Evolutionary conservation across 192 early-diverging fungal species (phyloP), one percentile per base, ranked within the genome.

Genomic region (Borealophlyctis nickersoniae): DNA sequence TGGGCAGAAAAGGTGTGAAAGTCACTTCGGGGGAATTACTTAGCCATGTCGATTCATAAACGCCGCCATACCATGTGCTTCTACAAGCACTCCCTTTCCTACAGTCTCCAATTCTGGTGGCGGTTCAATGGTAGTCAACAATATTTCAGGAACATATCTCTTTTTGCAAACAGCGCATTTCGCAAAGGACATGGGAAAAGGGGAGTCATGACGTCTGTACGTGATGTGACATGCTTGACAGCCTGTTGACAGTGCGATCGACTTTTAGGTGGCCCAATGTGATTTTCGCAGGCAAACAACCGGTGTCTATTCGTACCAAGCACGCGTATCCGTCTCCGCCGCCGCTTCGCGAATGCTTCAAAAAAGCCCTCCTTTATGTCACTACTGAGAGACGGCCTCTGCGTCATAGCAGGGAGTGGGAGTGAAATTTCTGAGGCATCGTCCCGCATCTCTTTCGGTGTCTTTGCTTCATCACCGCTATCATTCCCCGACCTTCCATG

Each of bases 121-220:
- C 23, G 88, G 79, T 36, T 92, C 89, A 4, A 88, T 82, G 4
- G 91, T 91, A 33, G 77, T 78, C 39, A 92, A 67, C 9, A 89
- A 33, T 16, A 92, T 75, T 61, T 92, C 90, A 0, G 91, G 89
- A 0, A 92, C 91, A 62, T 83, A 85, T 36, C 86, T 86, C 50
- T 81, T 85, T 56, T 85, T 78, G 71, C 91, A 92, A 30, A 76
- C 74, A 28, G 73, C 79, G 62, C 91, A 92, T 49, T 79, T 83
- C 29, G 80, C 73, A 49, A 84, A 77, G 35, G 78, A 77, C 84
- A 88, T 91, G 5, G 87, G 87, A 60, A 87, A 89, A 1, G 88
- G 84, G 5, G 87, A 81, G 14, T 83, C 83, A 34, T 78, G 70
- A 4, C 85, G 74, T 28, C 78, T 67, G 58, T 86, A 88, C 0